Percentiles rank a stretch among this genome's conserved stretches.
phyloP scores from a whole-genome alignment of 2,329 filamentous ascomycete species.

The Tolypocladium tundrense region DNA sequence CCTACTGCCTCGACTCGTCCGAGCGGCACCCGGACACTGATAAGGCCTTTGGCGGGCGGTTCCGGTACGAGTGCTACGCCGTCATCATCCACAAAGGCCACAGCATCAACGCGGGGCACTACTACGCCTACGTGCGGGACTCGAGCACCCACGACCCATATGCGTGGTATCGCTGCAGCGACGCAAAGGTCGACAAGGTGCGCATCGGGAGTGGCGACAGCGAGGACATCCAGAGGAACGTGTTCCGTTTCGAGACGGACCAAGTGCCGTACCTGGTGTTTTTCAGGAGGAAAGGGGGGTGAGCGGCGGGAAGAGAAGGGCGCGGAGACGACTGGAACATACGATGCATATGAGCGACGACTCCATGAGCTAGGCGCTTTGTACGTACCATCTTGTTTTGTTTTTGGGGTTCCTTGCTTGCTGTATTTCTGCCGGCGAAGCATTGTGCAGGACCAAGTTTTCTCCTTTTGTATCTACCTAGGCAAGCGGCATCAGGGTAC shows the following conservation, averaged over 20 bases:
- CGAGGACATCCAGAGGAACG: constrained; percentile 23
- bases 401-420: neutral
- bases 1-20: constrained; percentile 28
- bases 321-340: neutral
- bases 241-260: constrained; percentile 26
- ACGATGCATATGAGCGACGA: neutral
- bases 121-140: constrained; percentile 60
- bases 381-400: neutral
- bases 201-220: constrained; percentile 26
- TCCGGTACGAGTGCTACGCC: constrained; percentile 76
- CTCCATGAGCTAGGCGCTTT: neutral
- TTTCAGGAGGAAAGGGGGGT: constrained; percentile 27
- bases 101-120: constrained; percentile 65
- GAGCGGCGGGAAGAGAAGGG: neutral
- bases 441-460: neutral
- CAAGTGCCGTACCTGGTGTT: constrained; percentile 38
- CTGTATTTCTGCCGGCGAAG: neutral
- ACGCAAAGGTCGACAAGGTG: constrained; percentile 29
- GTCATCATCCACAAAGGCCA: constrained; percentile 68
- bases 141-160: constrained; percentile 31
- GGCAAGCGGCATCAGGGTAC: neutral
- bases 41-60: constrained; percentile 41
- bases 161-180: constrained; percentile 41
- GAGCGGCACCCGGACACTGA: constrained; percentile 17
- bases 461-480: neutral